Percentiles rank a stretch among this genome's conserved stretches.
Conservation (phyloP, 1,139 yeast genomes). For the Pichia sp. region DNA sequence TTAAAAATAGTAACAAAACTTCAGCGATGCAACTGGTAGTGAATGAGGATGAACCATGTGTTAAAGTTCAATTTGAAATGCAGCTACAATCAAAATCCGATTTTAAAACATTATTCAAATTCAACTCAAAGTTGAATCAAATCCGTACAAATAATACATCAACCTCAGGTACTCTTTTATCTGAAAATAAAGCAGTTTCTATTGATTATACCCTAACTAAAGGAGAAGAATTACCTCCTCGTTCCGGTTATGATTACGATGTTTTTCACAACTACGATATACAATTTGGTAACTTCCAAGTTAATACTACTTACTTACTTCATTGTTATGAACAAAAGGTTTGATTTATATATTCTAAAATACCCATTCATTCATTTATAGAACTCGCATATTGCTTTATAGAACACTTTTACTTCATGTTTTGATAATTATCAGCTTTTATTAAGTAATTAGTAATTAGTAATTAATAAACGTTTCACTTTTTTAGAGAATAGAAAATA, state of each 20-base stretch:
- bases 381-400: not conserved
- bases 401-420: not conserved
- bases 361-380: not conserved
- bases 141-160: not conserved
- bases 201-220: constrained; percentile 18
- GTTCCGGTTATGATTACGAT: constrained; percentile 26
- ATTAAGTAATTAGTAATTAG: not conserved
- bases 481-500: too few species aligned
- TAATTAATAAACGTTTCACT: not conserved
- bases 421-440: too few species aligned
- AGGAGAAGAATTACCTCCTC: constrained; percentile 22
- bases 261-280: constrained; percentile 20
- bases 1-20: not conserved
- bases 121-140: constrained; percentile 8
- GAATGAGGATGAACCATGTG: constrained; percentile 23
- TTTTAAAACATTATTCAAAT: constrained; percentile 6
- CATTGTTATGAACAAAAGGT: constrained; percentile 9
- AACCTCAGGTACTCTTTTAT: constrained; percentile 6
- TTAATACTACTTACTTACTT: constrained; percentile 21
- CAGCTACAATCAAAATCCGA: constrained; percentile 5
- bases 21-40: constrained; percentile 17
- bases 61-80: constrained; percentile 21
- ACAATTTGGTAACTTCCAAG: constrained; percentile 16
- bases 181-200: constrained; percentile 11
- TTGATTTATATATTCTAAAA: not conserved